These are phyloP conservation scores for Fistulina hepatica DNA, from an alignment of 1,284 basidiomycete species.

Conservation along the genomic window DNA sequence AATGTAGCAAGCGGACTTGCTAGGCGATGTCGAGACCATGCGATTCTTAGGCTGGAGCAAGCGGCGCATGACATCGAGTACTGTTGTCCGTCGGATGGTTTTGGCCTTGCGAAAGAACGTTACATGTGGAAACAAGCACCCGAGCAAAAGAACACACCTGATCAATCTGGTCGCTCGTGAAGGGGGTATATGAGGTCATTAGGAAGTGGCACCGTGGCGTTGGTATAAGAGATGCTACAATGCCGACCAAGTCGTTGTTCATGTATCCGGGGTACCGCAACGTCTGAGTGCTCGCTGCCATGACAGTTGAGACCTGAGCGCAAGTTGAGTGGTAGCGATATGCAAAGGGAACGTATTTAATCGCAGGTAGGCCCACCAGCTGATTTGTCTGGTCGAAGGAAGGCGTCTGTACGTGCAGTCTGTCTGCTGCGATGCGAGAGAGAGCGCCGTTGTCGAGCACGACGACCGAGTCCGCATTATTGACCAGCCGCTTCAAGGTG, in stretches of 20 bases:
- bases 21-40: slow-evolving; percentile 92
- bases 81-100: slow-evolving; percentile 85
- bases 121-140: slow-evolving; percentile 5
- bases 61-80: slow-evolving; percentile 97
- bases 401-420: slow-evolving; percentile 84
- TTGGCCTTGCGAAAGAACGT: slow-evolving; percentile 47
- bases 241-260: slow-evolving; percentile 98
- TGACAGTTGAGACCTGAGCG: slow-evolving; percentile 80
- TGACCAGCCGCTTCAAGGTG: slow-evolving; percentile 90
- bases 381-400: slow-evolving; percentile 95
- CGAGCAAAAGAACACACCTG: slow-evolving; percentile 42
- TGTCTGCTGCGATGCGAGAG: slow-evolving; percentile 83
- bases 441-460: slow-evolving; percentile 96
- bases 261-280: slow-evolving; percentile 97
- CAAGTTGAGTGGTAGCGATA: slow-evolving; percentile 1
- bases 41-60: slow-evolving; percentile 97
- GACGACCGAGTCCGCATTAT: slow-evolving; percentile 95
- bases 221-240: slow-evolving; percentile 94
- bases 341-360: background rate
- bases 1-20: slow-evolving; percentile 91
- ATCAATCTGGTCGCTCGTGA: slow-evolving; percentile 93
- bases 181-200: slow-evolving; percentile 99
- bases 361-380: slow-evolving; percentile 46
- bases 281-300: slow-evolving; percentile 96
- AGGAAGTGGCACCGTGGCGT: slow-evolving; percentile 99